Conservation (phyloP, 2,329 filamentous ascomycete genomes). For the Diaporthe humulicola region DNA sequence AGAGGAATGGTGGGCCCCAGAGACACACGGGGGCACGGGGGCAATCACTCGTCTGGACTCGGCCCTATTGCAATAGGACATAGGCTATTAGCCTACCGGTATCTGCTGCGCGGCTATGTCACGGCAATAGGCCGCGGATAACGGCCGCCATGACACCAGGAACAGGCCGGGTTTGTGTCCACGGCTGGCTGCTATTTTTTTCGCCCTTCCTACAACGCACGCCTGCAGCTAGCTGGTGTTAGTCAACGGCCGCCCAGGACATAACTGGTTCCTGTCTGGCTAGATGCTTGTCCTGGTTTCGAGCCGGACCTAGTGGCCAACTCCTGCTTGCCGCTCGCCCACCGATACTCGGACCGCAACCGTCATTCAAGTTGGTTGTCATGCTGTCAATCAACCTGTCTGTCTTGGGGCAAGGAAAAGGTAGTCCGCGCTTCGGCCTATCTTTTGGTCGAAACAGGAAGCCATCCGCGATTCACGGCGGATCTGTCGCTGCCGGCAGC, state of each 20-base stretch:
- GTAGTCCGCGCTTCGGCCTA: neutral
- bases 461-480: slow-evolving; percentile 5
- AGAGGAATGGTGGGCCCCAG: neutral
- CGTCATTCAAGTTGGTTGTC: neutral
- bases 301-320: slow-evolving; percentile 1
- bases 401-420: neutral
- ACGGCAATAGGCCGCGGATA: slow-evolving; percentile 29
- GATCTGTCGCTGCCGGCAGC: slow-evolving; percentile 7
- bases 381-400: neutral
- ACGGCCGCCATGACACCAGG: neutral
- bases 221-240: neutral
- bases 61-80: neutral
- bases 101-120: neutral
- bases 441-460: slow-evolving; percentile 7
- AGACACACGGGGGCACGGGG: neutral
- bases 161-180: neutral
- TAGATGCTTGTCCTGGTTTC: slow-evolving; percentile 7
- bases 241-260: neutral
- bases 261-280: neutral
- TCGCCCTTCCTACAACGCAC: neutral
- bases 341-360: slow-evolving; percentile 36
- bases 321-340: slow-evolving; percentile 10
- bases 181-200: slow-evolving; percentile 3
- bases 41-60: neutral
- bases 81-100: too few species aligned